Percentiles rank a stretch among this genome's conserved stretches.
These are phyloP conservation scores for Pinus albicaulis DNA, from an alignment of 75 land plant genomes.

Conservation along the genomic window DNA sequence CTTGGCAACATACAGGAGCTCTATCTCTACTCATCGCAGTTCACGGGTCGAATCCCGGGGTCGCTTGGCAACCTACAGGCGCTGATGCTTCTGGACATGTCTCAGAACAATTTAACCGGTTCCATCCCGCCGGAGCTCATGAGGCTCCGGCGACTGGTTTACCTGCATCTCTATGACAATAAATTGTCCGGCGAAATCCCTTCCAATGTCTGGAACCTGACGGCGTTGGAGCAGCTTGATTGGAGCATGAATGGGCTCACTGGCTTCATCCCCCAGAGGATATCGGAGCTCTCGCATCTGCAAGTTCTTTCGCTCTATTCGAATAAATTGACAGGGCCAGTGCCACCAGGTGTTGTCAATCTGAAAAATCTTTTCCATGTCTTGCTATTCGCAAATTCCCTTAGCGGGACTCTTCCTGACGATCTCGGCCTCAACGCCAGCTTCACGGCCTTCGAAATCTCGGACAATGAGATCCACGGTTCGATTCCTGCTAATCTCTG, in stretches of 20 bases:
- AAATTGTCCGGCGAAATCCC: conserved; percentile 62
- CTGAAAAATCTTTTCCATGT: conserved; percentile 17
- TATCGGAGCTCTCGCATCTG: conserved; percentile 36
- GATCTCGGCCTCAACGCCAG: conserved; percentile 26
- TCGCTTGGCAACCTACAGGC: conserved; percentile 30
- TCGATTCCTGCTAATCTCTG: conserved; percentile 64
- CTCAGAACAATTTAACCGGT: conserved; percentile 66
- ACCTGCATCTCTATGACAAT: conserved; percentile 48
- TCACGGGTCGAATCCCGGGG: conserved; percentile 54
- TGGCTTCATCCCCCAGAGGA: conserved; percentile 48
- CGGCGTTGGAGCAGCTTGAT: conserved; percentile 30
- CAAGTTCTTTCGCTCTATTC: conserved; percentile 57
- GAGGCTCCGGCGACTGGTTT: conserved; percentile 20
- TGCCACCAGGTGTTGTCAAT: conserved; percentile 34
- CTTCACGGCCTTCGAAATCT: conserved; percentile 43
- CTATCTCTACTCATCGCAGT: conserved; percentile 30
- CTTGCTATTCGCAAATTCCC: conserved; percentile 4
- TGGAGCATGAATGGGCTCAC: conserved; percentile 41
- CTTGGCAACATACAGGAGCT: conserved; percentile 44
- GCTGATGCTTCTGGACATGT: conserved; percentile 57
- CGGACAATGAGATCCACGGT: conserved; percentile 53
- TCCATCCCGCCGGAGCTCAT: conserved; percentile 29
- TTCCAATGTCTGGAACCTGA: conserved; percentile 37
- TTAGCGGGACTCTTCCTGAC: conserved; percentile 35
- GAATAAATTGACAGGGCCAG: conserved; percentile 53